A percentile compares a stretch with the other conserved stretches of the same genome.
Conservation (phyloP, 1,139 yeast genomes). For the Yamadazyma dendronema region DNA sequence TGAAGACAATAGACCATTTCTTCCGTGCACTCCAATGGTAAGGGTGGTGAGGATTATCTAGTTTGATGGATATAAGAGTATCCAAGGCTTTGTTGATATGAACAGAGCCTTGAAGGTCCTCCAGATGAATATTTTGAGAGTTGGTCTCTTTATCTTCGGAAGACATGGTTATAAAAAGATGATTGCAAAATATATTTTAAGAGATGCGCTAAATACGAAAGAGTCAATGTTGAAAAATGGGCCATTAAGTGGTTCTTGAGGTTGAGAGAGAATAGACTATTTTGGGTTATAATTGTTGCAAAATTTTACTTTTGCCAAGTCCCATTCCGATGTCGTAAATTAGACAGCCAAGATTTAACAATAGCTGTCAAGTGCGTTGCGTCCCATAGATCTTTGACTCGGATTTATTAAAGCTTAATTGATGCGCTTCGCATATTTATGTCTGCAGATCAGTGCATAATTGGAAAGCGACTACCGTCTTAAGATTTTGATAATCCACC, state of each 20-base stretch:
- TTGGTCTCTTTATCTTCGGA: not conserved
- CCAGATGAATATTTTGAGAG: not conserved
- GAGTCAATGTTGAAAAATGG: not conserved
- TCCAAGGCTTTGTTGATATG: not conserved
- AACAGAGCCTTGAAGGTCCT: not conserved
- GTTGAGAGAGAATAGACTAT: too few relatives aligned
- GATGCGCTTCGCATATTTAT: too few relatives aligned
- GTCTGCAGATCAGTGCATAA: too few relatives aligned
- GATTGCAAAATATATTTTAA: not conserved
- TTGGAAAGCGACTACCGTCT: too few relatives aligned
- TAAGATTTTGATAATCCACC: too few relatives aligned
- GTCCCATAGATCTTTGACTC: not conserved
- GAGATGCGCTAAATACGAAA: not conserved
- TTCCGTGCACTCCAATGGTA: slow-evolving; percentile 1
- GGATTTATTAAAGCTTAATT: not conserved
- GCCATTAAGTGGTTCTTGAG: too few relatives aligned
- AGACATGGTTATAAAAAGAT: not conserved
- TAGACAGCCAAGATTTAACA: not conserved
- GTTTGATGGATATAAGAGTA: not conserved
- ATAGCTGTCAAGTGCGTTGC: not conserved
- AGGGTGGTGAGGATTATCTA: not conserved
- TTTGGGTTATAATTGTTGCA: too few relatives aligned
- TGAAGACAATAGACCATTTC: not conserved
- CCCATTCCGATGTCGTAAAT: too few relatives aligned
- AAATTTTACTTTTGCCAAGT: too few relatives aligned